These are phyloP conservation scores for Vigna angularis DNA, from an alignment of 306 rosid species.

Conservation along the genomic window DNA sequence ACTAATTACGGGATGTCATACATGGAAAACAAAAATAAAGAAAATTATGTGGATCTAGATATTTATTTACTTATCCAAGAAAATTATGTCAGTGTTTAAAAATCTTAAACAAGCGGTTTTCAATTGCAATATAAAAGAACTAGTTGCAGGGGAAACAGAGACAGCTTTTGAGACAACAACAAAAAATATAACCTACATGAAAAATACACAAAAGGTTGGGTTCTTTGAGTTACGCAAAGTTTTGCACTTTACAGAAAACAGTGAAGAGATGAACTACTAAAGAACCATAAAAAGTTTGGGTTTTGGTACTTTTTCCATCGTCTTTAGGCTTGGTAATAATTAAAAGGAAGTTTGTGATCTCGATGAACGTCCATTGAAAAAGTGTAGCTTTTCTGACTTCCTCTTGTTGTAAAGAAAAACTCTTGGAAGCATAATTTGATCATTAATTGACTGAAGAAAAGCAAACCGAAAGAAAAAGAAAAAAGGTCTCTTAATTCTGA, in stretches of 20 bases:
- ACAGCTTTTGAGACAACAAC: conserved; percentile 49
- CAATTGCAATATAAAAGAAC: conserved; percentile 69
- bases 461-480: background rate
- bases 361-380: conserved; percentile 40
- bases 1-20: conserved; percentile 26
- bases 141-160: conserved; percentile 66
- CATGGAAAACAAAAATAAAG: conserved; percentile 13
- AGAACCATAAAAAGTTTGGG: conserved; percentile 30
- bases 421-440: background rate
- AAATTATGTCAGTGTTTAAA: conserved; percentile 8
- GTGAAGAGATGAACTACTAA: conserved; percentile 42
- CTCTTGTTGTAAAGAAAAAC: conserved; percentile 24
- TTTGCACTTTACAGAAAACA: conserved; percentile 59
- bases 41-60: conserved; percentile 23
- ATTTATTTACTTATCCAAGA: conserved; percentile 18
- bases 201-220: conserved; percentile 50
- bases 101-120: conserved; percentile 50
- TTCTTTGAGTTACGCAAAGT: conserved; percentile 45
- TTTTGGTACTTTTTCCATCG: conserved; percentile 36
- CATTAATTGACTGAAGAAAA: background rate
- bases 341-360: conserved; percentile 43
- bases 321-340: background rate
- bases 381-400: conserved; percentile 33
- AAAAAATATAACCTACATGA: conserved; percentile 29
- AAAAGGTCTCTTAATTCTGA: background rate